These are phyloP conservation scores for Vararia minispora DNA, from an alignment of 768 basidiomycete species.

Conservation along the genomic window DNA sequence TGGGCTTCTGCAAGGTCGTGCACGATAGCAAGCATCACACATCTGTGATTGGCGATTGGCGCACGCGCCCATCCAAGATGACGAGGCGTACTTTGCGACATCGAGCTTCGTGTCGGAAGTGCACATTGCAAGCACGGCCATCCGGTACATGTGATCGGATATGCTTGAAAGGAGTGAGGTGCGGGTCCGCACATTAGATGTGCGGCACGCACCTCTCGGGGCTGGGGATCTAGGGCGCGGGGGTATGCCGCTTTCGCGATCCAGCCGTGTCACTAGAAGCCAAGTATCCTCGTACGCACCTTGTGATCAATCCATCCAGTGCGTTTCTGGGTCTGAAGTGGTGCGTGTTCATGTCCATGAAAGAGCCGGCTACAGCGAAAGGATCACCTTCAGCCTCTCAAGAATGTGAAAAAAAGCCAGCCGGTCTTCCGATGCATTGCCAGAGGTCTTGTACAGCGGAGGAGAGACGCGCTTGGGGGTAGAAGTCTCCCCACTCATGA, in stretches of 20 bases:
- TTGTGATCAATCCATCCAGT: constrained; percentile 91
- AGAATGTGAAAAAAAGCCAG: constrained; percentile 88
- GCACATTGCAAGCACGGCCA: constrained; percentile 91
- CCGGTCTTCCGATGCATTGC: constrained; percentile 49
- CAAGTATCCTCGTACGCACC: constrained; percentile 26
- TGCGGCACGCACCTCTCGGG: constrained; percentile 59
- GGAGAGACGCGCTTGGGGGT: constrained; percentile 47
- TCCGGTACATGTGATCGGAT: constrained; percentile 95
- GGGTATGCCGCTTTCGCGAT: too few species aligned
- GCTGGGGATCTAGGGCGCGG: constrained; percentile 60
- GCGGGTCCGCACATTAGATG: neutral
- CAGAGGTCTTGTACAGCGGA: constrained; percentile 43
- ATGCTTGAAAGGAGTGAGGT: constrained; percentile 26
- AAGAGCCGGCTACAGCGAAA: neutral
- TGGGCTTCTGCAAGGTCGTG: constrained; percentile 97
- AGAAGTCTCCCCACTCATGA: too few species aligned
- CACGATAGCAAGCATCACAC: constrained; percentile 82
- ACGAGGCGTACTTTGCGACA: constrained; percentile 44
- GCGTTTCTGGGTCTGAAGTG: constrained; percentile 78
- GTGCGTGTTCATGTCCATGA: neutral
- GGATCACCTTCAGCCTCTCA: constrained; percentile 71
- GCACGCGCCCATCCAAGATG: neutral
- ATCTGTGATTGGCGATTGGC: constrained; percentile 30
- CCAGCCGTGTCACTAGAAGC: constrained; percentile 3
- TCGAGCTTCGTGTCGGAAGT: constrained; percentile 64